Base-by-base conservation (phyloP, 306 rosid genomes). In the Fragaria ananassa region DNA sequence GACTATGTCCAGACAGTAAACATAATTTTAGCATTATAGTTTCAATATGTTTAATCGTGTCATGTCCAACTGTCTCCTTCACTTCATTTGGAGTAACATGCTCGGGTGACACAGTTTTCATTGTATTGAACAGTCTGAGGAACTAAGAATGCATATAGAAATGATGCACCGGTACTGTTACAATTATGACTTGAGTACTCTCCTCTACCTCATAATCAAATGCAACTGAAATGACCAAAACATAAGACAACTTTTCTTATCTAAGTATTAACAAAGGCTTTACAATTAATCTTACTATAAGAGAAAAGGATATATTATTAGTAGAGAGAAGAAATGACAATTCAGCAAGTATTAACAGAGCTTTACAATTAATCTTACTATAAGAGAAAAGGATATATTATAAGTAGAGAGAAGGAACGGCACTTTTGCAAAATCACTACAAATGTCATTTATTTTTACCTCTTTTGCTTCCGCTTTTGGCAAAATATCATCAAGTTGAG, bases 351-450 rank as follows among this genome's bases (percentile, higher is more conserved):
- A 10, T n/a, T 67, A 42, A n/a, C 34, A 41, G 34, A 67, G 34
- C 51, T 15, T 31, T 10, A 31, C 10, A 61, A 29, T 60, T 14
- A 27, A 27, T 47, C 25, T 29, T 50, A 70, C 9, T 70, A 27
- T 2, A 27, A 17, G 2, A 47, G 44, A 18, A 37, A 69, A 46
- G 15, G 18, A n/a, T 21, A 25, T 21, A n/a, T 6, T 39, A 50
- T 4, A 18, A 63, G 76, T 19, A 41, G 50, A 62, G 74, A 41
- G 68, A 58, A 83, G 65, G 75, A 53, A 70, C 2, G 23, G 70
- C 82, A 63, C 78, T 58, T 66, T 64, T 71, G 57, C 47, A 66
- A 37, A 41, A 31, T n/a, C 6, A 10, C 79, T 53, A 72, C 76
- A 29, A 4, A 68, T 5, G 31, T 34, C 79, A 70, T 76, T 13